Evolutionary conservation across 805 yeast genomes (phyloP), one percentile per base, ranked within the genome.

Genomic region (Pichia sporocuriosa): DNA sequence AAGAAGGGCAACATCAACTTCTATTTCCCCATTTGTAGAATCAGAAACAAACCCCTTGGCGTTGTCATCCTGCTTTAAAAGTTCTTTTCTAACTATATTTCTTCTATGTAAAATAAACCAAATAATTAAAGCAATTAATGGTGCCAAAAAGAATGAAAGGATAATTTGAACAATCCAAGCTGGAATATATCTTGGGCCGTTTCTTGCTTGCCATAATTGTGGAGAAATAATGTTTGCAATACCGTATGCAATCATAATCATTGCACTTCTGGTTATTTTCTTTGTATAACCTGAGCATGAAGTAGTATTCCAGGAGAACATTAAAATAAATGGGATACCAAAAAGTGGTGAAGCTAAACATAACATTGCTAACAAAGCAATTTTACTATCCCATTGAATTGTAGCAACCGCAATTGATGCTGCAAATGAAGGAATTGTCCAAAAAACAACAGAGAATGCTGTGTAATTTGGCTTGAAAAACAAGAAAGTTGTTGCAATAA

Each of bases 111-210:
- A 56, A 30, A 77, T 64, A 43, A 43, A 63, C 63, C 75, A 65
- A 30, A 72, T 72, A 2, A 70, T 59, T 4, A 69, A 39, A 5
- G 72, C 62, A 15, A 72, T 25, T 2, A 61, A 35, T 4, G 81
- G 79, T 1, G 79, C 71, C 10, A 61, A 32, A 29, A 63, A 57
- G 53, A 72, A 76, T 9, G 75, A 66, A n/a, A 73, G 48, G 10
- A 74, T 76, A 37, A 75, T 72, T 51, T 75, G 81, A 10, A 74
- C 76, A 40, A 68, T 61, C 81, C 82, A 70, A 8, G 77, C 72
- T 6, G 71, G 67, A 29, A 56, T 45, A 48, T 67, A 72, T 44
- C 74, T 58, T 36, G 81, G 81, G 8, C 68, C 66, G 49, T 71
- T 73, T n/a, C 50, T 58, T 8, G 49, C 62, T 52, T 66, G 63